These are phyloP conservation scores for Alternaria rosae DNA, from an alignment of 2,329 filamentous ascomycete genomes.

Conservation along the genomic window DNA sequence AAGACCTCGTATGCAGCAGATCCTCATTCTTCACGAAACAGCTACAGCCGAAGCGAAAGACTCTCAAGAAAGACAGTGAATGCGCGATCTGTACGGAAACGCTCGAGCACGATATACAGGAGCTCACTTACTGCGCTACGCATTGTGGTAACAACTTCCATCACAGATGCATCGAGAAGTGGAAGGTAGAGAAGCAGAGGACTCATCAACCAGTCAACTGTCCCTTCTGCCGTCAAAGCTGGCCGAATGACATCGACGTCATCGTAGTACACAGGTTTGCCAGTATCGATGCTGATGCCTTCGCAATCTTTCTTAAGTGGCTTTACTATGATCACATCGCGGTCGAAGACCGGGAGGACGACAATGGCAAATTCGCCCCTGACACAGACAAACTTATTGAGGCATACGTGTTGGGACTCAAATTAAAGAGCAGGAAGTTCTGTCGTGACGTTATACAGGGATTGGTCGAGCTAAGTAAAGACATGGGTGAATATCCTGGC, in stretches of 20 bases:
- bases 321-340: not conserved
- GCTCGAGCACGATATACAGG: not conserved
- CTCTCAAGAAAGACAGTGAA: not conserved
- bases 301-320: not conserved
- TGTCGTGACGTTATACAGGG: not conserved
- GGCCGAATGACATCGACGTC: not conserved
- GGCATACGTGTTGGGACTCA: not conserved
- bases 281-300: not conserved
- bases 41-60: not conserved
- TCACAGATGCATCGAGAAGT: not conserved
- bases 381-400: not conserved
- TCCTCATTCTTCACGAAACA: not conserved
- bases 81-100: not conserved
- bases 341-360: not conserved
- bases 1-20: conserved; percentile 1
- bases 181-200: not conserved
- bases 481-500: not conserved
- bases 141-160: conserved; percentile 4
- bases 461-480: not conserved
- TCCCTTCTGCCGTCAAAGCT: not conserved
- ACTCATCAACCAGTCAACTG: not conserved
- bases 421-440: not conserved
- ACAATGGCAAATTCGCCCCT: not conserved
- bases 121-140: not conserved
- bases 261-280: not conserved